Percentiles rank a stretch among this genome's conserved stretches.
These are phyloP conservation scores for Pyrenophora graminea DNA, from an alignment of 2,329 filamentous ascomycete genomes.

Conservation along the genomic window DNA sequence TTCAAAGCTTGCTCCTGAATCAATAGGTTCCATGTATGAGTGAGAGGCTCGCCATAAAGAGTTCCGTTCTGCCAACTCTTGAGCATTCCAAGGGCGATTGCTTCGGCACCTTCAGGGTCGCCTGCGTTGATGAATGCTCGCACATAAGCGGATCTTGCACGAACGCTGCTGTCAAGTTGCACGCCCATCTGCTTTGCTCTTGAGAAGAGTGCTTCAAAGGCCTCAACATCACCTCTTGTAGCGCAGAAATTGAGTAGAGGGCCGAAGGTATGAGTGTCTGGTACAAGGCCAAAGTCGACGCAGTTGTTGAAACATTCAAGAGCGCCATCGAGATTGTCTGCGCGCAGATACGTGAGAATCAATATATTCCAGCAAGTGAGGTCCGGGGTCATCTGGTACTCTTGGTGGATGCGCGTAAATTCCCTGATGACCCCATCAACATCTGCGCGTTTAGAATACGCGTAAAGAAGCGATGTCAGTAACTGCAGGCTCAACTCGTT, in stretches of 20 bases:
- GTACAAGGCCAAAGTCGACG: constrained; percentile 52
- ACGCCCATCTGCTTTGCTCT: constrained; percentile 58
- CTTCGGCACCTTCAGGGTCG: constrained; percentile 47
- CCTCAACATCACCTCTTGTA: constrained; percentile 72
- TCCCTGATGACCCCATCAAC: constrained; percentile 61
- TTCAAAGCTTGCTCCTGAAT: constrained; percentile 70
- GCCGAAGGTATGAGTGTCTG: constrained; percentile 69
- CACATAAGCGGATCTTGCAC: constrained; percentile 56
- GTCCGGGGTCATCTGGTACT: constrained; percentile 63
- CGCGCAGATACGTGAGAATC: constrained; percentile 70
- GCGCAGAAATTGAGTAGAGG: constrained; percentile 75
- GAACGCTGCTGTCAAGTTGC: constrained; percentile 25
- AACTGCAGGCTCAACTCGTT: constrained; percentile 16
- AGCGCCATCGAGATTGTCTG: constrained; percentile 69
- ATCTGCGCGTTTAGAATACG: constrained; percentile 72
- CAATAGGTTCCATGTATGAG: constrained; percentile 77
- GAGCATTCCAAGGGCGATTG: constrained; percentile 64
- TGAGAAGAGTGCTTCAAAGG: constrained; percentile 67
- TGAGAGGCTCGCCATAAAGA: constrained; percentile 56
- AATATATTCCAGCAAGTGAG: constrained; percentile 74
- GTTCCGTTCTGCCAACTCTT: constrained; percentile 44
- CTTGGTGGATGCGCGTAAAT: constrained; percentile 64
- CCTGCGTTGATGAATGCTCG: constrained; percentile 61
- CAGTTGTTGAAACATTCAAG: constrained; percentile 67
- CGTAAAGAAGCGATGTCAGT: constrained; percentile 61